Conservation (phyloP, 2,329 filamentous ascomycete species). For the Gnomoniopsis smithogilvyi region DNA sequence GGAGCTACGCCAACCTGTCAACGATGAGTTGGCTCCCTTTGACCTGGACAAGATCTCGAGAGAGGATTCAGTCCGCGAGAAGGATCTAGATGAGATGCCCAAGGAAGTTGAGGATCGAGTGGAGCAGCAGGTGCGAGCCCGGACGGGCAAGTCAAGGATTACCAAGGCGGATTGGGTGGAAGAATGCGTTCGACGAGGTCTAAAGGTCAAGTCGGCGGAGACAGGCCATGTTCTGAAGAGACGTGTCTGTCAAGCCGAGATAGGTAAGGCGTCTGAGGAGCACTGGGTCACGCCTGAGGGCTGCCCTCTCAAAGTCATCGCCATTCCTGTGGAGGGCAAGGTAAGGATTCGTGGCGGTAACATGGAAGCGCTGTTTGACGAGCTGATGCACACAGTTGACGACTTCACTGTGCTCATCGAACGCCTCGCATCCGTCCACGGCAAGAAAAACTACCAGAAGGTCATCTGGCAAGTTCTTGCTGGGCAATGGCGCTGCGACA, state of each 20-base stretch:
- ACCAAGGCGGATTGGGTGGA: constrained; percentile 11
- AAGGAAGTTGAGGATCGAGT: not conserved
- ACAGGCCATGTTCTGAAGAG: not conserved
- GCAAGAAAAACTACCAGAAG: constrained; percentile 7
- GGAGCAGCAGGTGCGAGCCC: not conserved
- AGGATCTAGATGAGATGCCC: not conserved
- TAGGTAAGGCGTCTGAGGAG: constrained; percentile 8
- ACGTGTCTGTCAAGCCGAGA: constrained; percentile 2
- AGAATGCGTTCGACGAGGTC: constrained; percentile 13
- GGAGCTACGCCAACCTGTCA: not conserved
- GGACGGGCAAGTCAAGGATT: not conserved
- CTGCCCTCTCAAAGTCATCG: not conserved
- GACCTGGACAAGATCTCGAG: not conserved
- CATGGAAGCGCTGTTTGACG: constrained; percentile 17
- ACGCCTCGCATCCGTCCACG: constrained; percentile 5
- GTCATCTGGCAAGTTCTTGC: constrained; percentile 3
- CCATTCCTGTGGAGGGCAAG: constrained; percentile 7
- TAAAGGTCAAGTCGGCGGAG: constrained; percentile 1
- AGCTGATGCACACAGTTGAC: constrained; percentile 12
- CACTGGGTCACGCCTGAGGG: constrained; percentile 13
- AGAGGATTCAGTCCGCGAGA: not conserved
- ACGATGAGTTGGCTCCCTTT: not conserved
- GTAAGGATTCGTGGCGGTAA: constrained; percentile 9
- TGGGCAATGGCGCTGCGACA: not conserved
- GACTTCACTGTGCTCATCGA: not conserved